Base-by-base conservation (phyloP, 257 asterid species). In the Ilex aquifolium region DNA sequence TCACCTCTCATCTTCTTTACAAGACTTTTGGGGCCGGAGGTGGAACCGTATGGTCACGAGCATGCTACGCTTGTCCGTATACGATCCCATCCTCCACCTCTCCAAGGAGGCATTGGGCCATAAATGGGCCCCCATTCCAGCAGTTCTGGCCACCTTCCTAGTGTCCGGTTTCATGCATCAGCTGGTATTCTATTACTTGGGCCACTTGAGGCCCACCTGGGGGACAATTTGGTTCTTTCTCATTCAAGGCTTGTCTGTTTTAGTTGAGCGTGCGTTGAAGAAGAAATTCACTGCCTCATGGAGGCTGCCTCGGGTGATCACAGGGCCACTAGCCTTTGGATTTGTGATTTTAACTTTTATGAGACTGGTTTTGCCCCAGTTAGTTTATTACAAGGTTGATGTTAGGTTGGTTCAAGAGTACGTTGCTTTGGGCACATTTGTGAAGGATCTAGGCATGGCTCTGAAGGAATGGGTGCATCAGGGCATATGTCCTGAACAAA, bases 121-220 rank as follows among this genome's bases (percentile, higher is more conserved):
- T 0, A 63, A 72, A 15, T 63, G 78, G 82, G 80, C 81, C 36
- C 53, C 39, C 1, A 6, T 40, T 29, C 1, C 53, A 4, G 82
- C 77, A 40, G 6, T 69, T 53, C 0, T 80, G 44, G 58, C 30
- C 16, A 80, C 84, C 0, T 83, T 83, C 39, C 7, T 71, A 0
- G 80, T 73, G 5, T 83, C 89, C 36, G 78, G 71, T 7, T 0
- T 77, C 8, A 75, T 80, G 82, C 89, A 80, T 13, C 82, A 83
- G 70, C 44, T 77, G 56, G 7, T 80, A 1, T 68, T 72, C 31
- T 68, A 29, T 67, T 69, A 73, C 57, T 2, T 75, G 65, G 72
- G 80, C 29, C 73, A 76, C 0, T 59, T 17, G 15, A 62, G 17
- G 68, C 74, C 76, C 13, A 70, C 66, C 12, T 64, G 80, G 69